Evolutionary conservation across 73 alveolate species (phyloP).

Genomic region (Loxodes magnus): DNA sequence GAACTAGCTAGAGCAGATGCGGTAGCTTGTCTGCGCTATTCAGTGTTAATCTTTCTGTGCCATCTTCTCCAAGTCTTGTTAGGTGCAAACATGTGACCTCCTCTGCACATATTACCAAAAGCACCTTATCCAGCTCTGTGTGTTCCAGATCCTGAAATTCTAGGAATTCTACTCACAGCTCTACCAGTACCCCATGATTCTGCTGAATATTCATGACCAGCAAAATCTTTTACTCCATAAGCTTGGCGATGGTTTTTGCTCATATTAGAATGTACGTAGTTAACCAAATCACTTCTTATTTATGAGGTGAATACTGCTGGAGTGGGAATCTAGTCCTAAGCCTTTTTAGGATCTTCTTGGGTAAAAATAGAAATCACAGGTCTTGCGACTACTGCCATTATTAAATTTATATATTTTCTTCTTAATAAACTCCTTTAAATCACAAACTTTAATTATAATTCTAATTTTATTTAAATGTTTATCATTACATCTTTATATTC

Average conservation of each 20-base stretch:
- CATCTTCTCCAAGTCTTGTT: constrained; percentile 96
- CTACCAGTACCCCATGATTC: constrained; percentile 99
- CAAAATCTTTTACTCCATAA: constrained; percentile 65
- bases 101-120: constrained; percentile 97
- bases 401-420: constrained; percentile 1
- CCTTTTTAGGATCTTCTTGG: constrained; percentile 41
- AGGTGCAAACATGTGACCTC: constrained; percentile 99
- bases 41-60: constrained; percentile 95
- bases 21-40: constrained; percentile 98
- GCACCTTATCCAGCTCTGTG: constrained; percentile 99
- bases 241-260: constrained; percentile 97
- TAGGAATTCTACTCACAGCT: constrained; percentile 99
- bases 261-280: constrained; percentile 83
- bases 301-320: constrained; percentile 97
- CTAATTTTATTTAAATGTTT: too few relatives aligned
- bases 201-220: constrained; percentile 96
- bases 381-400: constrained; percentile 81
- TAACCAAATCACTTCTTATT: constrained; percentile 95
- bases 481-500: too few relatives aligned
- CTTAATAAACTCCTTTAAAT: neutral
- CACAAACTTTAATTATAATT: neutral
- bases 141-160: constrained; percentile 99
- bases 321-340: constrained; percentile 55
- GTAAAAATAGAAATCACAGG: constrained; percentile 66
- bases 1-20: constrained; percentile 98